These are phyloP conservation scores for Ogataea pilisensis DNA, from an alignment of 805 yeast genomes.

Conservation along the genomic window DNA sequence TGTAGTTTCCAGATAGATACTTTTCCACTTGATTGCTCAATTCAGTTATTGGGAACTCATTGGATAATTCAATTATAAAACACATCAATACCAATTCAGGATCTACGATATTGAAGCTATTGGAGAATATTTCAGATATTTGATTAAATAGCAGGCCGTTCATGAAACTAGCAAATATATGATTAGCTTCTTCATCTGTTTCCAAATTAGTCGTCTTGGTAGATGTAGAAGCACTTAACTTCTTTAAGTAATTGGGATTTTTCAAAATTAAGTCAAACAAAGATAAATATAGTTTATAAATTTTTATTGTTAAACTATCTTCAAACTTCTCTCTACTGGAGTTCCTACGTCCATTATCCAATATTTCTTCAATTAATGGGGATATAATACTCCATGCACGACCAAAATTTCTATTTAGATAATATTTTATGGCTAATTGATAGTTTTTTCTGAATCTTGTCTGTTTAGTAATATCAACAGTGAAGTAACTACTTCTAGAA, in stretches of 20 bases:
- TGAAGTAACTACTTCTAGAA: conserved; percentile 2
- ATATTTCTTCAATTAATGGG: conserved; percentile 19
- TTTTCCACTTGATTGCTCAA: conserved; percentile 23
- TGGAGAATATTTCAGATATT: conserved; percentile 11
- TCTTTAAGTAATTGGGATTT: conserved; percentile 3
- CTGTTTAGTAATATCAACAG: conserved; percentile 13
- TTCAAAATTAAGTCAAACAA: conserved; percentile 28
- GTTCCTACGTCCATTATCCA: conserved; percentile 3
- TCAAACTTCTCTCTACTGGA: conserved; percentile 3
- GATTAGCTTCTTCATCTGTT: neutral
- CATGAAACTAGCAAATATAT: conserved; percentile 13
- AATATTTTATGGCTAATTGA: conserved; percentile 39
- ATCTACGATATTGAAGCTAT: conserved; percentile 14
- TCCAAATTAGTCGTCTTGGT: neutral
- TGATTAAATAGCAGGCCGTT: conserved; percentile 23
- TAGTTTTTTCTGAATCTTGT: conserved; percentile 24
- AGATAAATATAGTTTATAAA: conserved; percentile 28
- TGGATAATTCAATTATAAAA: conserved; percentile 28
- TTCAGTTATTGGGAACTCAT: conserved; percentile 18
- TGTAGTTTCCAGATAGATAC: conserved; percentile 13
- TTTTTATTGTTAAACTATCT: conserved; percentile 13
- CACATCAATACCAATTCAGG: conserved; percentile 28
- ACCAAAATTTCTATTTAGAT: conserved; percentile 32
- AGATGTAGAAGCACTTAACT: neutral
- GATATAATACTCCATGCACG: conserved; percentile 24